Percentiles rank a stretch among this genome's conserved stretches.
Evolutionary conservation across 305 asterid species (phyloP).

Genomic region (Vinca major): DNA sequence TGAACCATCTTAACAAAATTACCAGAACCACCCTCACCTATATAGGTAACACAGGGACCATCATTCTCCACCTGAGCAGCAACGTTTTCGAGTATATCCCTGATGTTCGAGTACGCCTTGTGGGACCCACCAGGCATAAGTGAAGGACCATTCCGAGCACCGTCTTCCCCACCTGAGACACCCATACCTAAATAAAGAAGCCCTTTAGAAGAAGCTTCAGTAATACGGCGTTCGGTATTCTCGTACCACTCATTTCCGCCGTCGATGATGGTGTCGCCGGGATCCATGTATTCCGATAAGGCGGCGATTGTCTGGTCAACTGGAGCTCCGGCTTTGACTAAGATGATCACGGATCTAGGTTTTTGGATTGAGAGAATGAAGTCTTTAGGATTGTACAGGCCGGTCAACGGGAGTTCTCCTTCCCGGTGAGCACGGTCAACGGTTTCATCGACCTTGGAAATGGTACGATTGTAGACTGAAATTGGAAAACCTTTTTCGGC

Average conservation of each 20-base stretch:
- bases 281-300: conserved; percentile 54
- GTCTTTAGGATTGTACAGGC: conserved; percentile 52
- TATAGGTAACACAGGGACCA: conserved; percentile 87
- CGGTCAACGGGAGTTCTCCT: conserved; percentile 56
- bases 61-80: conserved; percentile 92
- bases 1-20: conserved; percentile 90
- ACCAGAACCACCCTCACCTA: conserved; percentile 81
- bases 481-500: conserved; percentile 87
- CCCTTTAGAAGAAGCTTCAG: conserved; percentile 39
- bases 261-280: conserved; percentile 75
- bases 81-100: conserved; percentile 51
- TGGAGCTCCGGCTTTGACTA: conserved; percentile 83
- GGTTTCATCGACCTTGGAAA: conserved; percentile 74
- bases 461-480: conserved; percentile 76
- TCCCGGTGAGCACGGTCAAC: conserved; percentile 67
- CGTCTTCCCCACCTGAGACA: conserved; percentile 89
- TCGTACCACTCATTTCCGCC: conserved; percentile 96
- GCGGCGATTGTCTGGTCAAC: conserved; percentile 75
- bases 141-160: conserved; percentile 74
- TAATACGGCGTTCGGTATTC: conserved; percentile 65
- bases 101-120: conserved; percentile 52
- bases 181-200: conserved; percentile 82
- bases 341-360: conserved; percentile 69
- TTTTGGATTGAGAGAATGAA: conserved; percentile 56
- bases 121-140: conserved; percentile 87